These are phyloP conservation scores for Raddia distichophylla DNA, from an alignment of 176 grass and related monocot species.

Conservation along the genomic window DNA sequence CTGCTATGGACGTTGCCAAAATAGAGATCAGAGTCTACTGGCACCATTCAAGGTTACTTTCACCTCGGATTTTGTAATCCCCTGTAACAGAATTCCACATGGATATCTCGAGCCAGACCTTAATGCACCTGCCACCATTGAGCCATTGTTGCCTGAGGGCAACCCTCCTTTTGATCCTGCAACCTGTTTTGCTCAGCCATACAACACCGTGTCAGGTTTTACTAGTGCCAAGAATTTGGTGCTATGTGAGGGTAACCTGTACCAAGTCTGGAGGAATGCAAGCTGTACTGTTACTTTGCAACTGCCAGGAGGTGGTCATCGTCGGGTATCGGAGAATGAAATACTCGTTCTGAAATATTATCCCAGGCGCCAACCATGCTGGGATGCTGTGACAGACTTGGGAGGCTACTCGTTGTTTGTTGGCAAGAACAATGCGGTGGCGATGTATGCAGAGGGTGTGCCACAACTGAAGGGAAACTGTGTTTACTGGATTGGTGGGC, in stretches of 20 bases:
- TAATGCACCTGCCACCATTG: conserved; percentile 40
- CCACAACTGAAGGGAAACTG: conserved; percentile 41
- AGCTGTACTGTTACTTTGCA: conserved; percentile 61
- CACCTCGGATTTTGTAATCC: conserved; percentile 21
- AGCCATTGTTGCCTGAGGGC: conserved; percentile 34
- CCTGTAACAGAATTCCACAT: conserved; percentile 16
- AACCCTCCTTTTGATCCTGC: conserved; percentile 54
- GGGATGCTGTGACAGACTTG: conserved; percentile 44
- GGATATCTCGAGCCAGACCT: conserved; percentile 47
- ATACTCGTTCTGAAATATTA: conserved; percentile 54
- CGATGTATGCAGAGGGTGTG: conserved; percentile 44
- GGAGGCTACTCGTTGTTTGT: conserved; percentile 49
- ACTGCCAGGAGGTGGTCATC: conserved; percentile 54
- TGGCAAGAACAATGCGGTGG: conserved; percentile 52
- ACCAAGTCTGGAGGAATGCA: conserved; percentile 58
- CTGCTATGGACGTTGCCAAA: conserved; percentile 25
- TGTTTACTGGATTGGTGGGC: conserved; percentile 59
- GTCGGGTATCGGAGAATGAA: conserved; percentile 49
- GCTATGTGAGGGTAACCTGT: conserved; percentile 46
- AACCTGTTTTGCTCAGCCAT: conserved; percentile 44
- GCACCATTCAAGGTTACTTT: not conserved
- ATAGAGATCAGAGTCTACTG: conserved; percentile 2
- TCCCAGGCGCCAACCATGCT: conserved; percentile 48
- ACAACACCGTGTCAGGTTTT: conserved; percentile 47
- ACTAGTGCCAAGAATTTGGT: conserved; percentile 57